Conservation (phyloP, 192 early-diverging fungal species). For the Gonapodya prolifera region DNA sequence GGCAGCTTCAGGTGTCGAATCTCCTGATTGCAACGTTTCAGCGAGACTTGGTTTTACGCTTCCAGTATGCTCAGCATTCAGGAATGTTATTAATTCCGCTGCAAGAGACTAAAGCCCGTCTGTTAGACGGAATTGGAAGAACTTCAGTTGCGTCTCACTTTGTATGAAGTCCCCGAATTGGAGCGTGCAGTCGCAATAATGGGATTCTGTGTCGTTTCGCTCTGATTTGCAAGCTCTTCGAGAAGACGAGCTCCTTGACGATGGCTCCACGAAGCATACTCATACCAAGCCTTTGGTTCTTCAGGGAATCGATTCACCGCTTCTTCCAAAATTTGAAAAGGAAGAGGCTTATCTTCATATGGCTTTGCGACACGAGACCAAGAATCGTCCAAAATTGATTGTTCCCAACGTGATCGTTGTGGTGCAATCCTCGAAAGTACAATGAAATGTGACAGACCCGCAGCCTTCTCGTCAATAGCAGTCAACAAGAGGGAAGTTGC, state of each 20-base stretch:
- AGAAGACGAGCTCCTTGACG: conserved; percentile 38
- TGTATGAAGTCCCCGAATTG: not conserved
- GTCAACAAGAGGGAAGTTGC: not conserved
- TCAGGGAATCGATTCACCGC: conserved; percentile 22
- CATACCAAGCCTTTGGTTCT: conserved; percentile 46
- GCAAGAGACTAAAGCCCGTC: not conserved
- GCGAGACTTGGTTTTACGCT: too few species aligned
- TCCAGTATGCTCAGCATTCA: not conserved
- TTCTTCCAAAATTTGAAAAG: conserved; percentile 6
- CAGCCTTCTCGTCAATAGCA: not conserved
- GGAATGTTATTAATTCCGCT: not conserved
- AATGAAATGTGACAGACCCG: not conserved
- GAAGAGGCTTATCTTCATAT: not conserved
- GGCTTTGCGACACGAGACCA: not conserved
- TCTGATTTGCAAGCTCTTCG: conserved; percentile 19
- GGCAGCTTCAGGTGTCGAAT: not conserved
- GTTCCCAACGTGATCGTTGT: not conserved
- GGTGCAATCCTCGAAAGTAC: not conserved
- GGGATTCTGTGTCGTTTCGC: not conserved
- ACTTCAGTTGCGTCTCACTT: not conserved
- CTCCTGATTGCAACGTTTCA: too few species aligned
- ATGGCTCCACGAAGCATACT: conserved; percentile 42
- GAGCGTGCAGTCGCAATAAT: not conserved
- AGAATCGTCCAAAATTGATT: not conserved
- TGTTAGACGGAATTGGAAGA: not conserved